phyloP scores from a whole-genome alignment of 352 stramenopile species.

The Peronospora farinosa region DNA sequence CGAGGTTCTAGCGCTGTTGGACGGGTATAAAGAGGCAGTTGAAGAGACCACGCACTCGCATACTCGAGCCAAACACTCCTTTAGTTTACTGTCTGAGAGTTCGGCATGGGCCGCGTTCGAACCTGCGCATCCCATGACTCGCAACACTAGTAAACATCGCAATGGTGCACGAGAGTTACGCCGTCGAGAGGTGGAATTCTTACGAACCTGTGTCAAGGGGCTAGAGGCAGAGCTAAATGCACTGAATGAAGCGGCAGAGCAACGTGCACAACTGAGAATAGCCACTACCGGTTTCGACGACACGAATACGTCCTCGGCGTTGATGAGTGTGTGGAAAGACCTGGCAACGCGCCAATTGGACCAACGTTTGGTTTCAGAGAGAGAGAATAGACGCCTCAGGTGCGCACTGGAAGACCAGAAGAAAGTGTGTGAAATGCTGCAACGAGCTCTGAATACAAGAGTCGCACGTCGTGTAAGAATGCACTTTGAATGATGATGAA shows the following conservation, averaged over 20 bases:
- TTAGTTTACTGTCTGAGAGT: constrained; percentile 4
- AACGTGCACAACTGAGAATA: constrained; percentile 6
- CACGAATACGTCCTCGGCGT: constrained; percentile 2
- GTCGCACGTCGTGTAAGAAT: constrained; percentile 23
- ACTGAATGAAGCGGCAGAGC: no score
- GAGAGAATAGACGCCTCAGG: constrained; percentile 28
- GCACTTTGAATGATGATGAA: not conserved
- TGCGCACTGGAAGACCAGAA: constrained; percentile 26
- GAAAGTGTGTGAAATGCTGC: constrained; percentile 29
- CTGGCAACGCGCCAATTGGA: constrained; percentile 30
- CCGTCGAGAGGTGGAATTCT: constrained; percentile 29
- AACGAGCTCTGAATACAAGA: constrained; percentile 30
- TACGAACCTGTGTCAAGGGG: constrained; percentile 13
- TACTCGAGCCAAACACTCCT: not conserved
- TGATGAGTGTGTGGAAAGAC: constrained; percentile 25
- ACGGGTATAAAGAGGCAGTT: constrained; percentile 17
- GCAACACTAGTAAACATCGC: constrained; percentile 26
- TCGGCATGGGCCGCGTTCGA: constrained; percentile 19
- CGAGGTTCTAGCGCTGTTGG: constrained; percentile 28
- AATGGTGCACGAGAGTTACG: constrained; percentile 36
- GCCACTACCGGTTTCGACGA: not conserved
- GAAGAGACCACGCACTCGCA: constrained; percentile 1
- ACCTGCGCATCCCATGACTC: constrained; percentile 15
- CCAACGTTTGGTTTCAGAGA: constrained; percentile 24
- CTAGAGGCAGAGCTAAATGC: constrained; percentile 11